A percentile compares a stretch with the other conserved stretches of the same genome.
Evolutionary conservation across 202 grass and related monocot species (phyloP).

Genomic region (Elaeis oleifera): DNA sequence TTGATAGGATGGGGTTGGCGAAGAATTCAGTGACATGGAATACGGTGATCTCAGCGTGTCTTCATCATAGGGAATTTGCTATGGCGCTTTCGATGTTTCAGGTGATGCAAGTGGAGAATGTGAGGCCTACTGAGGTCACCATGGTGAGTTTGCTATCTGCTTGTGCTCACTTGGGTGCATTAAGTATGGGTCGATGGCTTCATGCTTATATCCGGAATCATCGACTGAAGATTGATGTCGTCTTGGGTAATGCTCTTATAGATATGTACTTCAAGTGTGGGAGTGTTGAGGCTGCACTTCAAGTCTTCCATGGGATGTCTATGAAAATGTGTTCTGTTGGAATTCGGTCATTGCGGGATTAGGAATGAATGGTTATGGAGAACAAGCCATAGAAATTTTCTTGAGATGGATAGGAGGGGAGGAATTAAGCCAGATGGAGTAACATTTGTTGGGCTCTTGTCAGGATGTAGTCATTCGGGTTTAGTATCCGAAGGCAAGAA

Average conservation of each 20-base stretch:
- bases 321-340: constrained; percentile 52
- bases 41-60: constrained; percentile 46
- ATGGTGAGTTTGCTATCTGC: constrained; percentile 35
- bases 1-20: constrained; percentile 22
- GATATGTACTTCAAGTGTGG: constrained; percentile 72
- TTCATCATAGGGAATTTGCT: constrained; percentile 8
- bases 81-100: constrained; percentile 17
- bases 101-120: constrained; percentile 11
- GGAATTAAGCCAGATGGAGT: constrained; percentile 27
- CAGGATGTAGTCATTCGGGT: constrained; percentile 47
- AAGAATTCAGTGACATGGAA: constrained; percentile 48
- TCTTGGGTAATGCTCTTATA: constrained; percentile 41
- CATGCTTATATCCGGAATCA: constrained; percentile 25
- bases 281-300: constrained; percentile 26
- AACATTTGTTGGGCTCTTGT: constrained; percentile 52
- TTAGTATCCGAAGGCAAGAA: constrained; percentile 26
- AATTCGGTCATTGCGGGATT: constrained; percentile 49
- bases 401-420: constrained; percentile 26
- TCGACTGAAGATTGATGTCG: constrained; percentile 13
- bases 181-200: constrained; percentile 24
- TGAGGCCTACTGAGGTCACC: constrained; percentile 36
- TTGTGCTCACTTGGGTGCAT: constrained; percentile 32
- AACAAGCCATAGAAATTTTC: constrained; percentile 22
- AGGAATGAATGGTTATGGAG: constrained; percentile 39
- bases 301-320: constrained; percentile 22